Conservation (phyloP, 2,329 filamentous ascomycete genomes). For the Venturia asperata region DNA sequence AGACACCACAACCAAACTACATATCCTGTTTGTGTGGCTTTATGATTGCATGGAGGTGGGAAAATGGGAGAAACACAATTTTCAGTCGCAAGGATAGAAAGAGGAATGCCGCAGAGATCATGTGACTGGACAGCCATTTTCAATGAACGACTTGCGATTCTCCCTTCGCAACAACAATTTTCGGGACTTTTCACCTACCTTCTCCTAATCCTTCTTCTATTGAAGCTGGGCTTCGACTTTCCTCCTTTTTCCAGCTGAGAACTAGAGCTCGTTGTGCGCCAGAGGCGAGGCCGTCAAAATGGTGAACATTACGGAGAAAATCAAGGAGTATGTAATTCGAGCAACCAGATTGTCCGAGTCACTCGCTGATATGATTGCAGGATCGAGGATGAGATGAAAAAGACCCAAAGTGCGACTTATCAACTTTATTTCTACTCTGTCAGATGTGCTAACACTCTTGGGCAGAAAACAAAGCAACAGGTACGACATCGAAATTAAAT, state of each 20-base stretch:
- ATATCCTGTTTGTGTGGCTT: neutral
- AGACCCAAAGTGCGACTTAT: conserved; percentile 77
- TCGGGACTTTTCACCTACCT: neutral
- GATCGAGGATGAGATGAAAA: conserved; percentile 99
- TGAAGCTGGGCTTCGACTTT: conserved; percentile 5
- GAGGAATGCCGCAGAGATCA: neutral
- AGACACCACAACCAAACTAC: neutral
- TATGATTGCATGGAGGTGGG: too few species aligned
- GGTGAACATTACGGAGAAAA: conserved; percentile 99
- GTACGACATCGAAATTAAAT: conserved; percentile 47
- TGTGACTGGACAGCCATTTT: neutral
- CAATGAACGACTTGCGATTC: neutral
- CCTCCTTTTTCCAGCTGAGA: neutral
- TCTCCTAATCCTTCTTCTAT: neutral
- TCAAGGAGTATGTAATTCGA: conserved; percentile 76
- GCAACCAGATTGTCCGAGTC: neutral
- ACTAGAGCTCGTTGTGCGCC: neutral
- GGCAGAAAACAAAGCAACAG: conserved; percentile 95
- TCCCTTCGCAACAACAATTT: neutral
- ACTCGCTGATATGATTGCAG: conserved; percentile 40
- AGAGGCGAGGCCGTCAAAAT: conserved; percentile 47
- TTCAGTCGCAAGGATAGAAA: neutral
- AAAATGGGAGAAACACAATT: neutral
- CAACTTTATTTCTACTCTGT: conserved; percentile 15
- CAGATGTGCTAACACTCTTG: conserved; percentile 29